A percentile compares a stretch with the other conserved stretches of the same genome.
These are phyloP conservation scores for Xylaria venustula DNA, from an alignment of 495 filamentous ascomycete species.

Conservation along the genomic window DNA sequence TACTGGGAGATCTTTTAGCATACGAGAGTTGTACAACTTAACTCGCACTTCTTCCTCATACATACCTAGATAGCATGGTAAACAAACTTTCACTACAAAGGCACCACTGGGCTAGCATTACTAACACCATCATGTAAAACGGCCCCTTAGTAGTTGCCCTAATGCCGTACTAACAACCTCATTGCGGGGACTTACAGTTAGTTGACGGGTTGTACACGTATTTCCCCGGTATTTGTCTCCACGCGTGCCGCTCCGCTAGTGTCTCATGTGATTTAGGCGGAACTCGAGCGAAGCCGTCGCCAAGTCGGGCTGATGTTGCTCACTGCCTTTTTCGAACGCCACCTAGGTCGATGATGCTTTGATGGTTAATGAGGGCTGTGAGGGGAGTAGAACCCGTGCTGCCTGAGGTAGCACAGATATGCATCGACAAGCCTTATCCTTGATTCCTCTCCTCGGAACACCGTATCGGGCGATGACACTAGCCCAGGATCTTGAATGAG, in stretches of 20 bases:
- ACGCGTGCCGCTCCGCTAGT: constrained; percentile 9
- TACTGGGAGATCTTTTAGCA: neutral
- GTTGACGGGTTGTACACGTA: neutral
- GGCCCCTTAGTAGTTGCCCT: too few relatives aligned
- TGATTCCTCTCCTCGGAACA: neutral
- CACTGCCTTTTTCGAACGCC: neutral
- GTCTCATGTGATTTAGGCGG: neutral
- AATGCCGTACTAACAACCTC: neutral
- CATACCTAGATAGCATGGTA: too few relatives aligned
- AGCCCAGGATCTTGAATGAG: neutral
- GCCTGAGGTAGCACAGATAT: neutral
- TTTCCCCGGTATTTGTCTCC: neutral
- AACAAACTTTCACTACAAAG: too few relatives aligned
- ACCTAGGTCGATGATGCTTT: neutral
- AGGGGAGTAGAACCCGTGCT: neutral
- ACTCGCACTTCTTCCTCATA: too few relatives aligned
- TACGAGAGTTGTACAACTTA: too few relatives aligned
- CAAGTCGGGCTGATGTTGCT: constrained; percentile 12
- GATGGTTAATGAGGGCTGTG: neutral
- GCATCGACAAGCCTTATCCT: neutral
- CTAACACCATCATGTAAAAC: neutral
- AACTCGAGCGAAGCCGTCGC: neutral
- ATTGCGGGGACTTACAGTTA: neutral
- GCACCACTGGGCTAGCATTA: too few relatives aligned
- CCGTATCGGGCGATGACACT: neutral